Evolutionary conservation across 495 filamentous ascomycete species (phyloP).

Genomic region (Penicillium pulvis): DNA sequence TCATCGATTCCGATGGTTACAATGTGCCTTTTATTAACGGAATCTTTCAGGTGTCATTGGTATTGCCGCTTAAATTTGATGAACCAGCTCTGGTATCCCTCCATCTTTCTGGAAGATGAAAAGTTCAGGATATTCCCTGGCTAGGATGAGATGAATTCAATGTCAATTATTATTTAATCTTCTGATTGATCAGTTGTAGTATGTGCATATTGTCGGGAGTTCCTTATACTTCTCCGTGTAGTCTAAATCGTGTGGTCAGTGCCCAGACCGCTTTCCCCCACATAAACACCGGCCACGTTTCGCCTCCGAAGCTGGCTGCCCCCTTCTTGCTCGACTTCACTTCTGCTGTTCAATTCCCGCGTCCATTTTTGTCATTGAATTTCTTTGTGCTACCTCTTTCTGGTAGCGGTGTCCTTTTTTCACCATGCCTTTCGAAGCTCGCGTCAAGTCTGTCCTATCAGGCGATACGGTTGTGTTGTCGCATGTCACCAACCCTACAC

Average conservation of each 20-base stretch:
- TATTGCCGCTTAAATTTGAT: constrained; percentile 61
- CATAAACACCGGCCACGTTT: constrained; percentile 36
- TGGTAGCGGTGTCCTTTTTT: constrained; percentile 18
- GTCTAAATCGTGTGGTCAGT: constrained; percentile 7
- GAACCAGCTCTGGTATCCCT: constrained; percentile 14
- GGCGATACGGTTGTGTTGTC: constrained; percentile 88
- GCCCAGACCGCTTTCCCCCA: constrained; percentile 35
- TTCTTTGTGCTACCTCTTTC: constrained; percentile 1
- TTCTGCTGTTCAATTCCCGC: constrained; percentile 19
- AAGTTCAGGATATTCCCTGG: constrained; percentile 28
- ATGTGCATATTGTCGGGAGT: not conserved
- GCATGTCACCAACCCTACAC: constrained; percentile 68
- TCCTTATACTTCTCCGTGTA: constrained; percentile 1
- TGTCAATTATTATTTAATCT: constrained; percentile 12
- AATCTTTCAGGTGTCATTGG: constrained; percentile 73
- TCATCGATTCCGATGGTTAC: not conserved
- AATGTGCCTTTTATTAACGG: constrained; percentile 2
- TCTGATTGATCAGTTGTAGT: not conserved
- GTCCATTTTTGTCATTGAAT: constrained; percentile 12
- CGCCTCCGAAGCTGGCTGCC: constrained; percentile 25
- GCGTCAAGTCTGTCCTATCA: constrained; percentile 90
- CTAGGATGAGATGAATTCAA: constrained; percentile 32
- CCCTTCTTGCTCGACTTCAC: constrained; percentile 16
- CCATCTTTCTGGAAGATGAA: constrained; percentile 18
- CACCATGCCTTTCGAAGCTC: constrained; percentile 62